These are phyloP conservation scores for Chenopodium suecicum DNA, from an alignment of 148 eudicot genomes.

Conservation along the genomic window DNA sequence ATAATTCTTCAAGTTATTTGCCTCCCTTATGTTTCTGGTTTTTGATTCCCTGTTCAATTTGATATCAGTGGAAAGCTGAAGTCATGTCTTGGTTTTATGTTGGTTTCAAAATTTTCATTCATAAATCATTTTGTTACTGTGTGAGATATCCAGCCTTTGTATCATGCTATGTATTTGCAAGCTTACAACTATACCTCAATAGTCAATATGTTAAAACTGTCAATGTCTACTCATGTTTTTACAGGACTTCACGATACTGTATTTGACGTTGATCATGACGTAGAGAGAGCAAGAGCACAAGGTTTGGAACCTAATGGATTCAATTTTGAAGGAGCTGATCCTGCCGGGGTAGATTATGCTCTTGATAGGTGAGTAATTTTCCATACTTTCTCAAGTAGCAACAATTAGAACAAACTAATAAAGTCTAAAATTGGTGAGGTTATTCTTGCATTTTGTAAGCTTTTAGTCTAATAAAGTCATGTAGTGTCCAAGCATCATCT, in stretches of 20 bases:
- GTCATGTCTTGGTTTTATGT: neutral
- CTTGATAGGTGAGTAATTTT: conserved; percentile 59
- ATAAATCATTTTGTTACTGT: neutral
- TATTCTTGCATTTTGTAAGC: neutral
- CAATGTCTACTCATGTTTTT: neutral
- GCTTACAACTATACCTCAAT: neutral
- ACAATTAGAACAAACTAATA: neutral
- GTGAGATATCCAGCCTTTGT: neutral
- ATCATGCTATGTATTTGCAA: neutral
- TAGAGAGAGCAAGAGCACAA: conserved; percentile 82
- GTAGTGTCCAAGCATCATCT: neutral
- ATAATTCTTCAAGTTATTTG: neutral
- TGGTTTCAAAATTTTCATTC: neutral
- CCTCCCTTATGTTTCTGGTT: neutral
- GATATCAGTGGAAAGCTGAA: neutral
- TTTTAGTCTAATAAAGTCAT: neutral
- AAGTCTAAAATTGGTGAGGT: neutral
- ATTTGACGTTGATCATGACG: conserved; percentile 88
- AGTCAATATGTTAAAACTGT: neutral
- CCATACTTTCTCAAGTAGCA: conserved; percentile 1
- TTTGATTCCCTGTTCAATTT: neutral
- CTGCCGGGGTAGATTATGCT: conserved; percentile 90
- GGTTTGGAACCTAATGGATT: conserved; percentile 95
- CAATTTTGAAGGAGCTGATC: conserved; percentile 93
- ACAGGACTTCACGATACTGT: conserved; percentile 94